A percentile compares a stretch with the other conserved stretches of the same genome.
Evolutionary conservation across 345 rosid genomes (phyloP).

Genomic region (Rhizophora apiculata): DNA sequence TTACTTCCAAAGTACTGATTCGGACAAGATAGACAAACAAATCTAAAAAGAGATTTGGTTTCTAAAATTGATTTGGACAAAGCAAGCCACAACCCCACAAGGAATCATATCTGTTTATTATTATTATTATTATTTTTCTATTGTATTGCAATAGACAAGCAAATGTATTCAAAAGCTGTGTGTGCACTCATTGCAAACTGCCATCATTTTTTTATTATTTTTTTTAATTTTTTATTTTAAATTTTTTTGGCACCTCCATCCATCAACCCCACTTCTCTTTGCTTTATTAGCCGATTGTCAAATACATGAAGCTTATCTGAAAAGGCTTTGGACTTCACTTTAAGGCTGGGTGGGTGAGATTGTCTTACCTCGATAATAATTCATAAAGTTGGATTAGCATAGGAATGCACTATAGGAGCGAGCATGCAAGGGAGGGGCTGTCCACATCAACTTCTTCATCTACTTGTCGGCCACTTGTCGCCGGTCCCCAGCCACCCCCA

Average conservation of each 20-base stretch:
- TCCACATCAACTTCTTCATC: slow-evolving; percentile 24
- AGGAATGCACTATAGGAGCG: slow-evolving; percentile 20
- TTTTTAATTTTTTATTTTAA: neutral
- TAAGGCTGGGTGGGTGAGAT: too few species aligned
- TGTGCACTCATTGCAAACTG: slow-evolving; percentile 7
- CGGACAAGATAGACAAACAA: slow-evolving; percentile 26
- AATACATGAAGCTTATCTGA: too few species aligned
- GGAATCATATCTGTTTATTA: slow-evolving; percentile 17
- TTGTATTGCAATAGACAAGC: slow-evolving; percentile 16
- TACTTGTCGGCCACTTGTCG: slow-evolving; percentile 37
- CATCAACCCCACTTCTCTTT: neutral
- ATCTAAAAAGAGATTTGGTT: slow-evolving; percentile 27
- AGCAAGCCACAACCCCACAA: slow-evolving; percentile 23
- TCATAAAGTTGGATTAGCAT: slow-evolving; percentile 13
- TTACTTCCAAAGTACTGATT: slow-evolving; percentile 12
- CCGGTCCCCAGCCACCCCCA: slow-evolving; percentile 3
- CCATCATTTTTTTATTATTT: neutral
- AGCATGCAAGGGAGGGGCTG: slow-evolving; percentile 3
- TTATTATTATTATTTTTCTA: neutral
- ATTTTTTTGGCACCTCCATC: neutral
- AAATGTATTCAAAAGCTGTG: slow-evolving; percentile 17
- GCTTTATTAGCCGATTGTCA: slow-evolving; percentile 9
- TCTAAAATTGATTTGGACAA: slow-evolving; percentile 30
- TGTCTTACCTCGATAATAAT: neutral
- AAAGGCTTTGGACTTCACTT: too few species aligned